Evolutionary conservation across 148 eudicot species (phyloP).

Genomic region (Silene latifolia): DNA sequence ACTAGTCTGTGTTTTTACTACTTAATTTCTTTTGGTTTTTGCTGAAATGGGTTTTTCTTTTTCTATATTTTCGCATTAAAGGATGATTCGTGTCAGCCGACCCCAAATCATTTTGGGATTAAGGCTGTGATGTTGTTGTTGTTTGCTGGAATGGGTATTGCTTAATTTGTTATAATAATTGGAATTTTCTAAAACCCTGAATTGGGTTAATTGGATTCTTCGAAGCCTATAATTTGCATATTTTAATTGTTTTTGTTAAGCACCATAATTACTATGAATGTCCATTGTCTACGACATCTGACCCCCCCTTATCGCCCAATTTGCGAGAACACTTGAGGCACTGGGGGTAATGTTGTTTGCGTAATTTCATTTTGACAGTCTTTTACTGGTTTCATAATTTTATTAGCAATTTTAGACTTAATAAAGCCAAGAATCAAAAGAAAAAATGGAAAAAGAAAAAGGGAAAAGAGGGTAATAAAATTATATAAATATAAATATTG

Average conservation of each 20-base stretch:
- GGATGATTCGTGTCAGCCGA: too few species aligned
- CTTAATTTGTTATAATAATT: not conserved
- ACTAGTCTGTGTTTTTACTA: not conserved
- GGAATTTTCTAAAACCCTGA: not conserved
- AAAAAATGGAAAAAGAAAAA: not conserved
- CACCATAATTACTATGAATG: not conserved
- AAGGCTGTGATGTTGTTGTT: not conserved
- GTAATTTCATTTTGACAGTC: not conserved
- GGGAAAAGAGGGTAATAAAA: not conserved
- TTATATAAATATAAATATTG: not conserved
- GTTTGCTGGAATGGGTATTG: not conserved
- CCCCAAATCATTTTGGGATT: too few species aligned
- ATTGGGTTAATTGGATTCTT: not conserved
- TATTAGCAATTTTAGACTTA: not conserved
- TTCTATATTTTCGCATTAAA: too few species aligned
- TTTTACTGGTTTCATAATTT: too few species aligned
- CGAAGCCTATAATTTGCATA: not conserved
- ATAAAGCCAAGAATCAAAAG: not conserved
- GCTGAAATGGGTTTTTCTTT: constrained; percentile 13
- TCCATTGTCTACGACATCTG: not conserved
- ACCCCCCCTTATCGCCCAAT: too few species aligned
- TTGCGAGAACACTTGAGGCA: too few species aligned
- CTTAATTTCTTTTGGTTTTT: not conserved
- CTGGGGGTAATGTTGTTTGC: not conserved
- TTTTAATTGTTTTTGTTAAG: not conserved